Conservation (phyloP, 176 grass and related monocot genomes). For the Poa pratensis region DNA sequence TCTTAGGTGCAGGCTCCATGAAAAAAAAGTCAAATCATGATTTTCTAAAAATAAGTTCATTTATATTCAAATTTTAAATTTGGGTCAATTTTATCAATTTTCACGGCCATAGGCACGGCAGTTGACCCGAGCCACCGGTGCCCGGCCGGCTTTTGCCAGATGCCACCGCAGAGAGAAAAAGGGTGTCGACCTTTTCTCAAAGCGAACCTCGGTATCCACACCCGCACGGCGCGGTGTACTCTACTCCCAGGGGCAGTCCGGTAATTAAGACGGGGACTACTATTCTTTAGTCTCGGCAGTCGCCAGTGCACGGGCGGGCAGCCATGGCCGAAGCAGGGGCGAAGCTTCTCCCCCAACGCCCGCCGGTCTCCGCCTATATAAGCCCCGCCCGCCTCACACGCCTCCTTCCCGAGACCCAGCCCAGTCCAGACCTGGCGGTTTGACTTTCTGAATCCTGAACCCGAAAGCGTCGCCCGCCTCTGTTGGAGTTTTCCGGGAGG, state of each 20-base stretch:
- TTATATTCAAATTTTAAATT: too few relatives aligned
- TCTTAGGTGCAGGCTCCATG: too few relatives aligned
- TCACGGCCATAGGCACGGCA: background rate
- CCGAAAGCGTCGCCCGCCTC: background rate
- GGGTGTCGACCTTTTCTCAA: background rate
- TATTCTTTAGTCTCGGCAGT: background rate
- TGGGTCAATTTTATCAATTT: too few relatives aligned
- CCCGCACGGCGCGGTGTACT: constrained; percentile 34
- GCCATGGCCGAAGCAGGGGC: constrained; percentile 48
- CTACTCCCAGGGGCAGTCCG: background rate
- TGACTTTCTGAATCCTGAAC: constrained; percentile 41
- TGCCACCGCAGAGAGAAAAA: background rate
- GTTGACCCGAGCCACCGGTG: constrained; percentile 11
- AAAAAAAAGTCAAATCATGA: too few relatives aligned
- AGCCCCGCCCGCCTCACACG: background rate
- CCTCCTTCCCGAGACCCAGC: background rate
- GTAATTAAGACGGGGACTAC: constrained; percentile 23
- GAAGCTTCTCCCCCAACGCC: constrained; percentile 42
- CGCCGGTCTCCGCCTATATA: constrained; percentile 33
- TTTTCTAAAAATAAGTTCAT: too few relatives aligned
- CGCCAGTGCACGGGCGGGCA: background rate
- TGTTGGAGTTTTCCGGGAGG: background rate
- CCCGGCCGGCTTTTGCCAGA: background rate
- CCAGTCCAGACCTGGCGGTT: constrained; percentile 41
- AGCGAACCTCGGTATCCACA: constrained; percentile 28